Base-by-base conservation (phyloP, 805 yeast species). In the Yarrowia osloensis region DNA sequence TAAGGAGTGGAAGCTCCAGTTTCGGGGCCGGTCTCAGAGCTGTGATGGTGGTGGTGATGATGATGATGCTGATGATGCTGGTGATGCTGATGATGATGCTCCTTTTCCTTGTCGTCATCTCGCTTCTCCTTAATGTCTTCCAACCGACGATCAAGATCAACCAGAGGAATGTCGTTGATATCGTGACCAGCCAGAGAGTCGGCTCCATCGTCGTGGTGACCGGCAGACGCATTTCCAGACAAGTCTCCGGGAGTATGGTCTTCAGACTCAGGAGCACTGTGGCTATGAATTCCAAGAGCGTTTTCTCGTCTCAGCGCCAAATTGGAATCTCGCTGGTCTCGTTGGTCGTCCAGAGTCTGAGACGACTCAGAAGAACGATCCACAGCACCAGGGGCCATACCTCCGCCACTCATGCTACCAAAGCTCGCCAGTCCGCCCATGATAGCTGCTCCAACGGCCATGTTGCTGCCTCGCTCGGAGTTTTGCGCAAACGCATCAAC, bases 151-250 rank as follows among this genome's bases (percentile, higher is more conserved):
- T 72, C 70, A 6, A 74, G 69, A 22, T 69, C 68, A 15, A 67
- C 46, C 46, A 74, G 68, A 21, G 73, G 74, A 22, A 72, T 70
- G 37, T 71, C 74, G 13, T 68, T 71, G 24, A 68, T 68, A 21
- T 63, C 69, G 29, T 52, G 49, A 1, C 61, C 65, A 17, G 35
- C 49, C 59, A 33, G 50, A 19, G 57, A 35, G 29, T 40, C 40
- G 6, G 33, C 52, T 35, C 35, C 17, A 33, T 33, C 31, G 39
- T 31, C 17, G 29, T 31, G 24, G 15, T 61, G 37, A 9, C 35
- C 47, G 19, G 22, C 26, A 21, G 52, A 47, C 5, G 49, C 29
- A 13, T 22, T 17, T 7, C 29, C 37, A 12, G 47, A 29, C n/a
- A 40, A 47, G 33, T 26, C 55, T 21, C 37, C 37, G 2, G 54